These are phyloP conservation scores for Panicum miliaceum DNA, from an alignment of 176 grass and related monocot genomes.

Conservation along the genomic window DNA sequence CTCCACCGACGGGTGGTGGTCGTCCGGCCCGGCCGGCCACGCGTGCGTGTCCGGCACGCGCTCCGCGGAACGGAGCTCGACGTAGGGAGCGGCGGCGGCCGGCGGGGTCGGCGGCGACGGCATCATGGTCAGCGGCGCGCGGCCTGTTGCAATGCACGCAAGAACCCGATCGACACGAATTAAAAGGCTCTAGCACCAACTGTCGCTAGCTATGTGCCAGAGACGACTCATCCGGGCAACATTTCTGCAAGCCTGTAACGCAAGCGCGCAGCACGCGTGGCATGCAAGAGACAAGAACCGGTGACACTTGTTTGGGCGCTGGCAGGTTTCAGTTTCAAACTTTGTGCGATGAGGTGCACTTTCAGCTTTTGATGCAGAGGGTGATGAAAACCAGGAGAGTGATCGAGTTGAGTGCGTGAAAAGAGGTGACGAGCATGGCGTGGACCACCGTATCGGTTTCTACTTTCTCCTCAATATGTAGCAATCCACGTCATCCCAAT, in stretches of 20 bases:
- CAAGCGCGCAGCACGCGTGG: not conserved
- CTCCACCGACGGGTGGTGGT: constrained; percentile 33
- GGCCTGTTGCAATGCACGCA: not conserved
- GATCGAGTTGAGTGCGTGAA: not conserved
- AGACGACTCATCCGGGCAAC: too few species aligned
- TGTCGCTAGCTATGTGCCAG: not conserved
- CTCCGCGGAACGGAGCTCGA: constrained; percentile 24
- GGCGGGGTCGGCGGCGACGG: not conserved
- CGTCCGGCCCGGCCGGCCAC: constrained; percentile 29
- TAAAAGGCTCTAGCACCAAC: too few species aligned
- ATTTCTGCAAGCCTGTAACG: too few species aligned
- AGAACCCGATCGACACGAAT: not conserved
- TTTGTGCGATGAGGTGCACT: not conserved
- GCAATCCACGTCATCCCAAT: too few species aligned
- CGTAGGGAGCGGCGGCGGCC: not conserved
- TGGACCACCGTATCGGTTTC: not conserved
- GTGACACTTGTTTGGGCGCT: not conserved
- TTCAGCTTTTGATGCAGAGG: not conserved
- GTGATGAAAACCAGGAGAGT: not conserved
- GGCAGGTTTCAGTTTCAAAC: constrained; percentile 3
- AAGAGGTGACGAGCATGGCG: not conserved
- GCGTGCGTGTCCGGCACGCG: constrained; percentile 60
- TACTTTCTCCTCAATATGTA: too few species aligned
- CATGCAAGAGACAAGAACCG: not conserved
- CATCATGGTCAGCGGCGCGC: not conserved